Evolutionary conservation across 345 rosid species (phyloP), one percentile per base, ranked within the genome.

Genomic region (Sisymbrium altissimum): DNA sequence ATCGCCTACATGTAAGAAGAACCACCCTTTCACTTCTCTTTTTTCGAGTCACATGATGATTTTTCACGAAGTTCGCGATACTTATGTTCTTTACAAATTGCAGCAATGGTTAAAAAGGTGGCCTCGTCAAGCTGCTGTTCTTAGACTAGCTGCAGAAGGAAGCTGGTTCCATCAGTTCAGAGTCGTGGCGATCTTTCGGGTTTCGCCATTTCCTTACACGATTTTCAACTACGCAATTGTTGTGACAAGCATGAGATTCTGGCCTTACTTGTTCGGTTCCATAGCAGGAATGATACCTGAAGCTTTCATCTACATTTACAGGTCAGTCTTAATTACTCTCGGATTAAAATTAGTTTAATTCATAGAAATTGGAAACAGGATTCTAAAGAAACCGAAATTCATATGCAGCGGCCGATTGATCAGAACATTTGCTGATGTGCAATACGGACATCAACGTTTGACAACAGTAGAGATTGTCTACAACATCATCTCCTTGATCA

Each of bases 151-250:
- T 15, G 99, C 80, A 14, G 97, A 89, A 84, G 99, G 99, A 66
- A 92, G 85, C 85, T 88, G 94, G 98, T 84, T 90, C 73, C 93
- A 92, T 80, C 99, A 95, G 77, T 95, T 95, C 70, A 83, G 81
- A 78, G 91, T 95, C 40, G 98, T 95, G 66, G 96, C 98, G 0
- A 80, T 95, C 75, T 95, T 95, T 72, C 81, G 99, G 73, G 76
- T 95, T 75, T 95, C 99, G 0, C 99, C 99, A 17, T 95, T 95
- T 79, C 99, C 99, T 2, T 95, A 95, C 90, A 95, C 98, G 29
- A 84, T 95, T 65, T 95, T 95, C 85, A 94, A 92, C 84, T 94
- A 94, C 75, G 99, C 97, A 27, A 83, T 92, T 13, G 99, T 87
- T 35, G 89, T 88, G 40, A 92, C 99, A 27, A 87, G 88, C 67